Evolutionary conservation across 2,329 filamentous ascomycete species (phyloP).

Genomic region (Venturia nashicola): DNA sequence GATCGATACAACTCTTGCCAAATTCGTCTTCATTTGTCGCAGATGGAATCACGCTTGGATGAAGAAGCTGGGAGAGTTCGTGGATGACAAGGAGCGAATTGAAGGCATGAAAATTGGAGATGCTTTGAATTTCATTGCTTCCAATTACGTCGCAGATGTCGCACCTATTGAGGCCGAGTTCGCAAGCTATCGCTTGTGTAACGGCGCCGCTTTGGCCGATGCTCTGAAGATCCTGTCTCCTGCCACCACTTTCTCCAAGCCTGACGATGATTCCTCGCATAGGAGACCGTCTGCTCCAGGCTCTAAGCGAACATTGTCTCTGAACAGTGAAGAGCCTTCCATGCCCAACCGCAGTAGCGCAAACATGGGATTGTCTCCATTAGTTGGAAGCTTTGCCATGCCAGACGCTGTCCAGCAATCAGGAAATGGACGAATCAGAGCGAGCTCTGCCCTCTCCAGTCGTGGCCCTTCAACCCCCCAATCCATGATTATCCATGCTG

Average conservation of each 20-base stretch:
- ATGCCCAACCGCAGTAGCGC: slow-evolving; percentile 1
- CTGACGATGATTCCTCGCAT: slow-evolving; percentile 24
- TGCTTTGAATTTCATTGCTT: background rate
- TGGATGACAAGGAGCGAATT: slow-evolving; percentile 46
- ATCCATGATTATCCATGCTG: slow-evolving; percentile 10
- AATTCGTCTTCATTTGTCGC: slow-evolving; percentile 74
- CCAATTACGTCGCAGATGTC: background rate
- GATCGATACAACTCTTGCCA: slow-evolving; percentile 69
- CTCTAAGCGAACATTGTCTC: slow-evolving; percentile 29
- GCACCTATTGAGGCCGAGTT: background rate
- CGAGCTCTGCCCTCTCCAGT: slow-evolving; percentile 42
- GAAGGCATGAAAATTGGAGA: slow-evolving; percentile 17
- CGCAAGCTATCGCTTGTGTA: slow-evolving; percentile 5
- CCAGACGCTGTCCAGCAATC: slow-evolving; percentile 14
- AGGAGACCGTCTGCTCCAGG: slow-evolving; percentile 27
- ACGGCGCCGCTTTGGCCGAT: slow-evolving; percentile 45
- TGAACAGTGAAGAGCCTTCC: slow-evolving; percentile 22
- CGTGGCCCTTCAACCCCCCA: slow-evolving; percentile 40
- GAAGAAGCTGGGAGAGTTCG: slow-evolving; percentile 64
- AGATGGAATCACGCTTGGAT: slow-evolving; percentile 76
- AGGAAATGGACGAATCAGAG: slow-evolving; percentile 41
- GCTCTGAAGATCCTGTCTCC: slow-evolving; percentile 47
- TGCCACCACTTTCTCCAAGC: slow-evolving; percentile 27
- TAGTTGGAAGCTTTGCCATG: slow-evolving; percentile 6
- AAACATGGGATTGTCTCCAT: background rate